Evolutionary conservation across 306 rosid species (phyloP).

Genomic region (Hippophae rhamnoides): DNA sequence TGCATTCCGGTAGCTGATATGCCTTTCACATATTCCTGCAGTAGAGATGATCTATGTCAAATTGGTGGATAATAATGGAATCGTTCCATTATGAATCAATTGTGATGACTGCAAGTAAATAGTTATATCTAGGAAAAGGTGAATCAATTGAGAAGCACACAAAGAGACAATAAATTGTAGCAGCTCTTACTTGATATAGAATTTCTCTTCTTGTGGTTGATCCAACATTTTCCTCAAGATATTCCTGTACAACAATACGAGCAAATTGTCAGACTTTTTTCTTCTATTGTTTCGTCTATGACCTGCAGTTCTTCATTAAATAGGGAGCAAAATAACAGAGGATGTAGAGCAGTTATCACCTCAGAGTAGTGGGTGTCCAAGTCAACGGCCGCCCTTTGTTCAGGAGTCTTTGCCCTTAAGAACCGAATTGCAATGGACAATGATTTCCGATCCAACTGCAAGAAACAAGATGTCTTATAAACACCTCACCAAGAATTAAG

Average conservation of each 20-base stretch:
- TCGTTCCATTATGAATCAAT: neutral
- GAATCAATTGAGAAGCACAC: neutral
- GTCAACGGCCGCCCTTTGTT: slow-evolving; percentile 91
- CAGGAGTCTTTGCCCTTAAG: slow-evolving; percentile 87
- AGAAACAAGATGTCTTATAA: slow-evolving; percentile 6
- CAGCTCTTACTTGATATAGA: slow-evolving; percentile 56
- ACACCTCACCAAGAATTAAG: neutral
- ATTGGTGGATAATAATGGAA: neutral
- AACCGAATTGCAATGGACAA: slow-evolving; percentile 72
- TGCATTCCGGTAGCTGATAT: slow-evolving; percentile 86
- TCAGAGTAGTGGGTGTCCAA: slow-evolving; percentile 92
- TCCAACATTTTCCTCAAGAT: slow-evolving; percentile 82
- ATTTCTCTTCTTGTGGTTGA: slow-evolving; percentile 54
- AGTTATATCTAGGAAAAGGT: neutral
- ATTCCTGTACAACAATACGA: slow-evolving; percentile 52
- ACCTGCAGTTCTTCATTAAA: neutral
- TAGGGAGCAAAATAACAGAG: slow-evolving; percentile 11
- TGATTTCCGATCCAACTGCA: slow-evolving; percentile 59
- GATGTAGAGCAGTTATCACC: slow-evolving; percentile 29
- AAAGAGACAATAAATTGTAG: too few species aligned
- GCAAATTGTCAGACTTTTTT: neutral
- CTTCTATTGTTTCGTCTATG: neutral
- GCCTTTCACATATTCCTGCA: slow-evolving; percentile 83
- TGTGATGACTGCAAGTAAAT: neutral
- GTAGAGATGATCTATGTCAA: slow-evolving; percentile 6